These are phyloP conservation scores for Exophiala sp. DNA, from an alignment of 2,329 filamentous ascomycete species.

Conservation along the genomic window DNA sequence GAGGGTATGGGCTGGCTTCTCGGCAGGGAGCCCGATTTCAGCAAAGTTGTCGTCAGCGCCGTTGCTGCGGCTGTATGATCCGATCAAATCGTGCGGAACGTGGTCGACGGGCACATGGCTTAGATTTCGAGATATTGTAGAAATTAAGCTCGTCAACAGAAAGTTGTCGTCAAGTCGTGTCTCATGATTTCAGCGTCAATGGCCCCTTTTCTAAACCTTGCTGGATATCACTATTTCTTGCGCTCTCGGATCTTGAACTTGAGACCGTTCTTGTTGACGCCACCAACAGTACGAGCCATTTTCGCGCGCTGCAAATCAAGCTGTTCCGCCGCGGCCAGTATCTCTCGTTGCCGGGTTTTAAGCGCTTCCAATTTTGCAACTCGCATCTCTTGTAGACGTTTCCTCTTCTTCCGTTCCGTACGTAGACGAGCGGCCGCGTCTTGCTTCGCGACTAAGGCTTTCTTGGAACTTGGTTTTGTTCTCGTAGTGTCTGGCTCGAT, in stretches of 20 bases:
- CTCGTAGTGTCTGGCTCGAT: constrained; percentile 14
- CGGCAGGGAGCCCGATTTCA: constrained; percentile 21
- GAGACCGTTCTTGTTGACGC: constrained; percentile 60
- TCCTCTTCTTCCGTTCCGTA: constrained; percentile 45
- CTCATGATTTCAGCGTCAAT: too few species aligned
- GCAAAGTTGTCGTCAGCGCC: constrained; percentile 12
- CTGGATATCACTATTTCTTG: constrained; percentile 45
- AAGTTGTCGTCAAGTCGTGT: not conserved
- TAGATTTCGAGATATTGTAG: not conserved
- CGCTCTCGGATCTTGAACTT: constrained; percentile 63
- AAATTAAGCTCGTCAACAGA: not conserved
- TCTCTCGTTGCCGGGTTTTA: constrained; percentile 52
- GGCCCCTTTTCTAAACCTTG: too few species aligned
- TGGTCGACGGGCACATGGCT: not conserved
- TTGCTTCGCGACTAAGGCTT: constrained; percentile 43
- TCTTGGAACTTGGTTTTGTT: constrained; percentile 39
- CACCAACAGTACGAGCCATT: constrained; percentile 59
- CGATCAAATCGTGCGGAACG: not conserved
- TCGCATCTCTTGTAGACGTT: constrained; percentile 48
- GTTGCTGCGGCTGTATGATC: constrained; percentile 13
- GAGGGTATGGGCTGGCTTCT: constrained; percentile 25
- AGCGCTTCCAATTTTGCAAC: constrained; percentile 51
- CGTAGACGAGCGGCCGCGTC: constrained; percentile 38
- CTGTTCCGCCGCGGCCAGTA: constrained; percentile 54
- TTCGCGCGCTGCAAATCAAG: constrained; percentile 58